Base-by-base conservation (phyloP, 495 filamentous ascomycete species). In the Ascodesmis nigricans region DNA sequence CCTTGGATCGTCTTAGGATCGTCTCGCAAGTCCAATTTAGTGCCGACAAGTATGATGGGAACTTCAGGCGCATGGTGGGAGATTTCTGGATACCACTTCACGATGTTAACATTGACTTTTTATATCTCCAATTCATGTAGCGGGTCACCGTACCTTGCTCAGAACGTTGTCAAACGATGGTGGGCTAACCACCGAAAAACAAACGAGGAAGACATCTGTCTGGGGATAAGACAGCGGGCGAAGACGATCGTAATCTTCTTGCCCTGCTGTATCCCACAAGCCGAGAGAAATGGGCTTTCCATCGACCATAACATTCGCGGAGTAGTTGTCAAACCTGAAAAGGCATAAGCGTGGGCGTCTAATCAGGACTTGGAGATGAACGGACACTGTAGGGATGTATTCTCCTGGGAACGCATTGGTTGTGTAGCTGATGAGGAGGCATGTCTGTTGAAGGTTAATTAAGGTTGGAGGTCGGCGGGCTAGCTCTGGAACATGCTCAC, bases 331-430 rank as follows among this genome's bases (percentile, higher is more conserved):
- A 54, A 97, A 97, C 38, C 87, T 97, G 47, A n/a, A 13, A 36
- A 47, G 38, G 29, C 36, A 18, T 40, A 39, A 21, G 31, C 10
- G 42, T 23, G 37, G 11, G 32, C 11, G 17, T 11, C 15, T 20
- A 40, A 22, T 30, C 37, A 22, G 15, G 30, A 15, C 35, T 5
- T 7, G 20, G 27, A 11, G 29, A 39, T 39, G 30, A 34, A 72
- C 78, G 64, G 61, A 95, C 84, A 95, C 90, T 40, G 87, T 97
- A 45, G 87, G 87, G 53, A 97, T 93, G 53, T 97, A 97, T 63
- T 97, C 87, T 44, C 87, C 87, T 10, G 87, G 87, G 56, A 97
- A 97, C 25, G 87, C 87, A 64, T 97, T 97, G 31, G 87, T 97
- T 24, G 87, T 95, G 56, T 95, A 95, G 13, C 87, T 95, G 53